Conservation (phyloP, 108 stramenopile genomes). For the Nitzschia inconspicua region DNA sequence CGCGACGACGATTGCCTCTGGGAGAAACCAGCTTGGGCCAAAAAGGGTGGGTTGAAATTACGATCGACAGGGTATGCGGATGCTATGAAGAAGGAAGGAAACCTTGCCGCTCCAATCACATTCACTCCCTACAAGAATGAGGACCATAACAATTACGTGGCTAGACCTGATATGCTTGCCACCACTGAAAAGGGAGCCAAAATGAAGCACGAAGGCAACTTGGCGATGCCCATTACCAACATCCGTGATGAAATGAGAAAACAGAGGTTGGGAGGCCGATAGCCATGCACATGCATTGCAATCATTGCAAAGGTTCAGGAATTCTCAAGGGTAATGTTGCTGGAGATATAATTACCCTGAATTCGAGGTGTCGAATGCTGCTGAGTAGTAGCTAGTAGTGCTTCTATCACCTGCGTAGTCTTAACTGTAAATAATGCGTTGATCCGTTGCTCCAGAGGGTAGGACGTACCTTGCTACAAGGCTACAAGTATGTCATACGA, state of each 20-base stretch:
- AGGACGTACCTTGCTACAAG: too few relatives aligned
- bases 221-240: slow-evolving; percentile 37
- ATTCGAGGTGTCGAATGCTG: too few relatives aligned
- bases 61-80: slow-evolving; percentile 20
- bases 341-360: too few relatives aligned
- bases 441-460: too few relatives aligned
- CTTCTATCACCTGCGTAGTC: too few relatives aligned
- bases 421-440: too few relatives aligned
- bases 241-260: slow-evolving; percentile 19
- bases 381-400: too few relatives aligned
- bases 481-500: too few relatives aligned
- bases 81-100: slow-evolving; percentile 29
- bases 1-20: slow-evolving; percentile 24
- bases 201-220: slow-evolving; percentile 9
- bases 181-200: slow-evolving; percentile 13
- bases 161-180: slow-evolving; percentile 17
- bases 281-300: too few relatives aligned
- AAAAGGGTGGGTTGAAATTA: slow-evolving; percentile 28
- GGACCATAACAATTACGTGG: slow-evolving; percentile 30
- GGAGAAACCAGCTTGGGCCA: slow-evolving; percentile 37
- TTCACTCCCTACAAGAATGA: slow-evolving; percentile 39
- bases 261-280: too few relatives aligned
- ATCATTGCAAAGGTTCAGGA: too few relatives aligned
- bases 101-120: slow-evolving; percentile 32
- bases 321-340: too few relatives aligned